Evolutionary conservation across 257 asterid species (phyloP).

Genomic region (Gardenia jasminoides): DNA sequence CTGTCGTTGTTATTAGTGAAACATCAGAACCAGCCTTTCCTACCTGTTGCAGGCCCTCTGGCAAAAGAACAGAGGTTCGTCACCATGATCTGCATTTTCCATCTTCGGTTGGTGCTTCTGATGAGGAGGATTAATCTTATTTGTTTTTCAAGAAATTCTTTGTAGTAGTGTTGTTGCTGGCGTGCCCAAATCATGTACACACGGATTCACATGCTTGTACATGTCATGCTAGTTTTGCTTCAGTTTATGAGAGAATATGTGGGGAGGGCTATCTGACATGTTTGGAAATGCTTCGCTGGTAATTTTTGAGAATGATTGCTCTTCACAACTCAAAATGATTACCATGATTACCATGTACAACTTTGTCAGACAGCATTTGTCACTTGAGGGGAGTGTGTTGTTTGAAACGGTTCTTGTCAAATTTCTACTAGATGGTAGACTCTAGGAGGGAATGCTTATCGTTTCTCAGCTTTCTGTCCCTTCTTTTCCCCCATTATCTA

Average conservation of each 20-base stretch:
- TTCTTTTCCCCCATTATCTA: too few species aligned
- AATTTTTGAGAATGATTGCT: background rate
- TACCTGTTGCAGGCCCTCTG: slow-evolving; percentile 53
- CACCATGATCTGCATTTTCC: background rate
- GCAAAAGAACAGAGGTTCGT: slow-evolving; percentile 73
- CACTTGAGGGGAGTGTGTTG: too few species aligned
- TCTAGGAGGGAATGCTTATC: too few species aligned
- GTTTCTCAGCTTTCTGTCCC: too few species aligned
- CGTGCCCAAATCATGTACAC: background rate
- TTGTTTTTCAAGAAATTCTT: background rate
- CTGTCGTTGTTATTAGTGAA: slow-evolving; percentile 60
- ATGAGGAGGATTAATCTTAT: background rate
- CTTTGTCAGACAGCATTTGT: too few species aligned
- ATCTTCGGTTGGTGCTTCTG: background rate
- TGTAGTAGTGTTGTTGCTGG: background rate
- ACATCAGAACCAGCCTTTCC: slow-evolving; percentile 36
- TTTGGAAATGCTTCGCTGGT: background rate
- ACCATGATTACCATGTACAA: too few species aligned
- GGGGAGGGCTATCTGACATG: background rate
- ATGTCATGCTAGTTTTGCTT: background rate
- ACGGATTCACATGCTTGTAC: background rate
- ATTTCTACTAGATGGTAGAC: too few species aligned
- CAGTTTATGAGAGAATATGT: too few species aligned
- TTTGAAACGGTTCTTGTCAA: too few species aligned
- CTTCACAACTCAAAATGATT: too few species aligned